phyloP scores from a whole-genome alignment of 441 rosid species.

The Omphalea diandra region DNA sequence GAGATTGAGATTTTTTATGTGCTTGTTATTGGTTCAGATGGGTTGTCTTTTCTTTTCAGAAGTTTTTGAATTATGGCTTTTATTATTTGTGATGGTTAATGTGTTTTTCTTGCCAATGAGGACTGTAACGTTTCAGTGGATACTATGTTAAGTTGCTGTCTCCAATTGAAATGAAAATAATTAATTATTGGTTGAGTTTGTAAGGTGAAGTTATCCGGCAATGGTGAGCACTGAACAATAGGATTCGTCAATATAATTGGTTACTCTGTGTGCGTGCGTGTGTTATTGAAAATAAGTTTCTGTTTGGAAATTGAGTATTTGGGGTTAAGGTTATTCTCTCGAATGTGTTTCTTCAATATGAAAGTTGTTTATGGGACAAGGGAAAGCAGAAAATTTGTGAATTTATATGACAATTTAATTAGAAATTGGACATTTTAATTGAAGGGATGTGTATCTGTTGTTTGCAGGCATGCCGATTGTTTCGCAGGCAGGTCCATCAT shows the following conservation, averaged over 20 bases:
- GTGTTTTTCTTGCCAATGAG: neutral
- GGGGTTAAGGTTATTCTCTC: too few relatives aligned
- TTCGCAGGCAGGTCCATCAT: slow-evolving; percentile 48
- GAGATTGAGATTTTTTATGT: neutral
- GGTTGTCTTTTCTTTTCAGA: neutral
- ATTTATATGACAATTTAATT: neutral
- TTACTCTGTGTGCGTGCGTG: too few relatives aligned
- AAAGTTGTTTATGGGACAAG: too few relatives aligned
- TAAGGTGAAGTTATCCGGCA: too few relatives aligned
- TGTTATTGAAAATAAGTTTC: too few relatives aligned
- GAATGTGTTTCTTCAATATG: neutral
- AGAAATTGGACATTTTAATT: neutral
- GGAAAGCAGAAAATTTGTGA: too few relatives aligned
- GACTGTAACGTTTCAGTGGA: neutral
- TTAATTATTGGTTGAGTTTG: neutral
- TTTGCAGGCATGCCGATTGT: slow-evolving; percentile 51
- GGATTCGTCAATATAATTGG: too few relatives aligned
- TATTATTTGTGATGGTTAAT: neutral
- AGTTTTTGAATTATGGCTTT: neutral
- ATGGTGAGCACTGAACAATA: too few relatives aligned
- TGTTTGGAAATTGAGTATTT: too few relatives aligned
- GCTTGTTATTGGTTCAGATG: neutral
- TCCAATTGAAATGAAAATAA: neutral
- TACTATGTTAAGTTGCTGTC: too few relatives aligned
- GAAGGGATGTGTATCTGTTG: neutral